A percentile compares a stretch with the other conserved stretches of the same genome.
These are phyloP conservation scores for Diplocarpon rosae DNA, from an alignment of 2,329 filamentous ascomycete genomes.

Conservation along the genomic window DNA sequence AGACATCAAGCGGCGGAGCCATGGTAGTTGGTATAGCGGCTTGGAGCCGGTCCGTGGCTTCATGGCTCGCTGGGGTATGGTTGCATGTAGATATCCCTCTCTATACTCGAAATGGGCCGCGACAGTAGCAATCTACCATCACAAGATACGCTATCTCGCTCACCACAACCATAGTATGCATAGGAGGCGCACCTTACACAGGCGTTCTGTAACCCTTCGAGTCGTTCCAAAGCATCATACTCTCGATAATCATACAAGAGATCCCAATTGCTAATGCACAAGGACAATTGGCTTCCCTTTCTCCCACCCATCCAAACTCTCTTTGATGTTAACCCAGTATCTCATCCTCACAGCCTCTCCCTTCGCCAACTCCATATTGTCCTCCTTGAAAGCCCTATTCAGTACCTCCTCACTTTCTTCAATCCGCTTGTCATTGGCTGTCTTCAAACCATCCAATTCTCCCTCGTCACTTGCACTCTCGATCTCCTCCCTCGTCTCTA, in stretches of 20 bases:
- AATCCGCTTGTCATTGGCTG: conserved; percentile 59
- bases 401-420: conserved; percentile 49
- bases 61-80: no score
- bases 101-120: no score
- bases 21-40: no score
- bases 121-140: no score
- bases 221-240: not conserved
- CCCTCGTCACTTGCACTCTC: conserved; percentile 60
- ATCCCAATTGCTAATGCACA: conserved; percentile 33
- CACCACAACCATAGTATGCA: no score
- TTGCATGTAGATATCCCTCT: no score
- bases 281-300: conserved; percentile 52
- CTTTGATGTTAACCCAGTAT: conserved; percentile 84
- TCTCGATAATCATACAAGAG: not conserved
- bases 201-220: not conserved
- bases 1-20: no score
- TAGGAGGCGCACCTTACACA: no score
- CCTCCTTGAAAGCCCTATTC: conserved; percentile 51
- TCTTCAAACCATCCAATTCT: conserved; percentile 47
- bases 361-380: conserved; percentile 56
- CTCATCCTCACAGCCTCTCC: conserved; percentile 64
- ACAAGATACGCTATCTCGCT: no score
- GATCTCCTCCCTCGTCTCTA: conserved; percentile 69
- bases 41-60: no score
- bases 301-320: conserved; percentile 77